Percentiles rank a stretch among this genome's conserved stretches.
Evolutionary conservation across 305 asterid species (phyloP).

Genomic region (Solanum hybrid): DNA sequence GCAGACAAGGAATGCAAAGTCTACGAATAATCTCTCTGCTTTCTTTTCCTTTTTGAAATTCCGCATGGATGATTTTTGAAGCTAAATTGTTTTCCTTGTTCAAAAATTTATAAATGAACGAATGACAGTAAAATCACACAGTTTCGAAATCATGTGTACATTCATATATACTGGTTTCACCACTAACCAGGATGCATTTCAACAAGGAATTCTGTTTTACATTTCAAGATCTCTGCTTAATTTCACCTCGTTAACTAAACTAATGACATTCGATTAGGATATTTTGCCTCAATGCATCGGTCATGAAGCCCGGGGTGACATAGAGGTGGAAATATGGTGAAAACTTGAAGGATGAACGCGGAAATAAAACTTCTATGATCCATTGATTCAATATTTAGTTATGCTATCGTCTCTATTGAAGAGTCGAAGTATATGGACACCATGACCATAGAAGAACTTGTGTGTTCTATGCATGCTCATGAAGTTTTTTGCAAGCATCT

Average conservation of each 20-base stretch:
- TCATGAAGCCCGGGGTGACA: not conserved
- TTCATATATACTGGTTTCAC: not conserved
- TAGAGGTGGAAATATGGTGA: not conserved
- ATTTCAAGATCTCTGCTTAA: not conserved
- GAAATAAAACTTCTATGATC: not conserved
- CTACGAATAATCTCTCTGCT: constrained; percentile 26
- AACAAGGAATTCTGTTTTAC: not conserved
- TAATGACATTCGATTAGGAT: not conserved
- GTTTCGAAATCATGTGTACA: not conserved
- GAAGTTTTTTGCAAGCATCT: not conserved
- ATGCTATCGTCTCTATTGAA: not conserved
- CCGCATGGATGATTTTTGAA: not conserved
- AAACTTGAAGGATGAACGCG: not conserved
- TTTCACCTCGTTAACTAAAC: not conserved
- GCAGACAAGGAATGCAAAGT: constrained; percentile 82
- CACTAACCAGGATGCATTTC: not conserved
- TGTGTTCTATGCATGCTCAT: too few species aligned
- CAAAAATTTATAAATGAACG: not conserved
- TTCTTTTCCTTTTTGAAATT: not conserved
- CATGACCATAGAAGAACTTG: not conserved
- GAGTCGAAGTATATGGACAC: not conserved
- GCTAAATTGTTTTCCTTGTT: not conserved
- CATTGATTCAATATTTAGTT: not conserved
- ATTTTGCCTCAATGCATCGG: not conserved
- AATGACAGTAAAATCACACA: not conserved